Percentiles rank a stretch among this genome's conserved stretches.
Conservation (phyloP, 1,284 basidiomycete species). For the Puccinia triticina region DNA sequence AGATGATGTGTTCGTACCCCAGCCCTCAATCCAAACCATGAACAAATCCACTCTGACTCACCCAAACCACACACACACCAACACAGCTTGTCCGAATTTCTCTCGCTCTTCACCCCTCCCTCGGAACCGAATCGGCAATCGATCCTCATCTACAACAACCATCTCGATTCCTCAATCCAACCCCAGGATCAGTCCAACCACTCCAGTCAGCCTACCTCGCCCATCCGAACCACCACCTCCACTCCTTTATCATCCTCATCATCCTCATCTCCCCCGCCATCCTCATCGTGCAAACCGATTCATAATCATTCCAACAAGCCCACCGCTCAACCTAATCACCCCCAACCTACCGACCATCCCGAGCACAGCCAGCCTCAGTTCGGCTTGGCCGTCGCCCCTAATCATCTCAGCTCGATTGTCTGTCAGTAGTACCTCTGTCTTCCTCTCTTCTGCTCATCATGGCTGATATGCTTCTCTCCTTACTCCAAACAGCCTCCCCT, state of each 20-base stretch:
- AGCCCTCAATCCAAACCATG: neutral
- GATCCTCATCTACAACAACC: conserved; percentile 11
- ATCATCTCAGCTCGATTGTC: conserved; percentile 19
- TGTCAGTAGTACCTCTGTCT: neutral
- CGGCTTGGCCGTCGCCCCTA: neutral
- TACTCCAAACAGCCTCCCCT: conserved; percentile 17
- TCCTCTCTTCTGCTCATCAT: neutral
- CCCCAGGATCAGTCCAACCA: neutral
- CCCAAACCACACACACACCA: neutral
- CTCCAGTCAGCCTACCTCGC: conserved; percentile 4
- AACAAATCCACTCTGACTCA: neutral
- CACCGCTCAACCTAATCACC: neutral
- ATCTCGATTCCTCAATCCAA: neutral
- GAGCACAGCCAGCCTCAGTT: neutral
- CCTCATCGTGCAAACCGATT: neutral
- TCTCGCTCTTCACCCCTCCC: conserved; percentile 30
- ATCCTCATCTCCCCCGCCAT: neutral
- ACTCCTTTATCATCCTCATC: conserved; percentile 4
- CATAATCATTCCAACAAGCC: neutral
- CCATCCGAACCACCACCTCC: conserved; percentile 4
- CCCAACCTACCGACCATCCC: neutral
- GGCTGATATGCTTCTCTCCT: neutral
- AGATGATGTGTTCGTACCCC: neutral
- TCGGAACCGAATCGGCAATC: neutral
- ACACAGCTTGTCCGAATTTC: conserved; percentile 35